Evolutionary conservation across 495 filamentous ascomycete species (phyloP), one percentile per base, ranked within the genome.

Genomic region (Tuber calosporum): DNA sequence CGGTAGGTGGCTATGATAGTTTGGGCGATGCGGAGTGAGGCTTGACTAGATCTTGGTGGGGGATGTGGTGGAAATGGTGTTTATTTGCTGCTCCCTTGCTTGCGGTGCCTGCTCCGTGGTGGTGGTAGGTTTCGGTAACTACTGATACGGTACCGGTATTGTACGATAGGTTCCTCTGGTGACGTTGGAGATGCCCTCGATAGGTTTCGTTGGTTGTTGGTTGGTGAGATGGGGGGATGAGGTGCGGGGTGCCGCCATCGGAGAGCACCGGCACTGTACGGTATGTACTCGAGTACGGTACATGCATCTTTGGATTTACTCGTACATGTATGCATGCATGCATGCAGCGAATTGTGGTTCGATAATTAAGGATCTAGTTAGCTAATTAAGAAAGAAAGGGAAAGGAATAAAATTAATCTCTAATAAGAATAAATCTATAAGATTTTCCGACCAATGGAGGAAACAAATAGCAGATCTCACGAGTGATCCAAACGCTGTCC

Each of bases 401-500:
- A n/a, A n/a, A n/a, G n/a, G n/a, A n/a, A n/a, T n/a, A n/a, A n/a
- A n/a, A n/a, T n/a, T n/a, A n/a, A n/a, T n/a, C n/a, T n/a, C n/a
- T n/a, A n/a, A n/a, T n/a, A n/a, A n/a, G n/a, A n/a, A n/a, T n/a
- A n/a, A n/a, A n/a, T n/a, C n/a, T n/a, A n/a, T n/a, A n/a, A n/a
- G n/a, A n/a, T n/a, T n/a, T n/a, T n/a, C n/a, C n/a, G n/a, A n/a
- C n/a, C n/a, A n/a, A n/a, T n/a, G n/a, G n/a, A n/a, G n/a, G n/a
- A 58, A 58, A 30, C 26, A 36, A 34, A 19, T 17, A 4, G 58
- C 45, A 77, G 53, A 68, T 34, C 2, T 38, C 37, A 53, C 34
- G 11, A 66, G 42, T 7, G 66, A 37, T 38, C 67, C 17, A 48
- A 76, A 75, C 43, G 66, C 74, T 43, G 11, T 71, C 19, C 9